Percentiles rank a stretch among this genome's conserved stretches.
These are phyloP conservation scores for Eucalyptus curtisii DNA, from an alignment of 345 rosid species.

Conservation along the genomic window DNA sequence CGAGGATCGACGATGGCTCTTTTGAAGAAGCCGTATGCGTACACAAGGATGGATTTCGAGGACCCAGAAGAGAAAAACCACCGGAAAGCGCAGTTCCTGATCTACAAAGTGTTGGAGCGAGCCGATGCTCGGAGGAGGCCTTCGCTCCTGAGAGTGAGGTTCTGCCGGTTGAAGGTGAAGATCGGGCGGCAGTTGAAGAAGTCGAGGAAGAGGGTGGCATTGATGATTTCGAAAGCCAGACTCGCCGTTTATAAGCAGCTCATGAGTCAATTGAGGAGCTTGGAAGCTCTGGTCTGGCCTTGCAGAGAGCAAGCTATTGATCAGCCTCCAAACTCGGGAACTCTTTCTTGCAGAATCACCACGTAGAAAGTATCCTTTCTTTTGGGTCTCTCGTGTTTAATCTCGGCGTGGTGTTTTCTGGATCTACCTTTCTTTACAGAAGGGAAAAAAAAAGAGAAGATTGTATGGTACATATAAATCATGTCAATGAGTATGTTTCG, in stretches of 20 bases:
- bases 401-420: background rate
- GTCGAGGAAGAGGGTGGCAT: background rate
- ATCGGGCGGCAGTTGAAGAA: slow-evolving; percentile 1
- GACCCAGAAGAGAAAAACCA: slow-evolving; percentile 1
- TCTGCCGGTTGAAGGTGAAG: slow-evolving; percentile 1
- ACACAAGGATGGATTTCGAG: background rate
- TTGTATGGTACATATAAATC: background rate
- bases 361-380: background rate
- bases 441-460: background rate
- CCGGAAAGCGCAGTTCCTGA: slow-evolving; percentile 8
- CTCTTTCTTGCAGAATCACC: background rate
- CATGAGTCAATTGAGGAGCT: background rate
- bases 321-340: background rate
- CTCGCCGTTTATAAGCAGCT: background rate
- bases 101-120: background rate
- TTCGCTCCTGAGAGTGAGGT: background rate
- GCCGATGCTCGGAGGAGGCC: background rate
- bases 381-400: background rate
- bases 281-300: background rate
- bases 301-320: background rate
- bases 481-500: background rate
- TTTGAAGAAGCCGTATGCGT: background rate
- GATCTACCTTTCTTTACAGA: background rate
- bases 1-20: background rate
- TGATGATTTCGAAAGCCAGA: background rate